These are phyloP conservation scores for Plasmodium knowlesi DNA, from an alignment of 169 alveolate species.

Conservation along the genomic window DNA sequence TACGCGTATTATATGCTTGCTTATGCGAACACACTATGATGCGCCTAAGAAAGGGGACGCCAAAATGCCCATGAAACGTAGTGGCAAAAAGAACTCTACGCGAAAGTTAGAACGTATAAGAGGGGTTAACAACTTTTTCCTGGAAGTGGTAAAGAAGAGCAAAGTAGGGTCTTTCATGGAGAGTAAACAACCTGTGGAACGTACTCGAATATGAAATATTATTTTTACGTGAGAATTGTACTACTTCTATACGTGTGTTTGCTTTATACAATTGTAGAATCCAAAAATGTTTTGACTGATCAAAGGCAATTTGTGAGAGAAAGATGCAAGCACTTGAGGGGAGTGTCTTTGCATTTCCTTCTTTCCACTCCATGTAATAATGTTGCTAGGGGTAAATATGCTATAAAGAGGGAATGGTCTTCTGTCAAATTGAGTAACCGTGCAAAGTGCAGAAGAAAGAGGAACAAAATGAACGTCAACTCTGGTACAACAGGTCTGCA, in stretches of 20 bases:
- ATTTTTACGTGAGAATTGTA: background rate
- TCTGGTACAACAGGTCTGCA: background rate
- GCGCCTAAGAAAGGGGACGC: background rate
- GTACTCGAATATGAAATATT: conserved; percentile 21
- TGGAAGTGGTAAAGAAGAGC: background rate
- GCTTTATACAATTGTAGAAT: background rate
- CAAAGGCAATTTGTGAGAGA: background rate
- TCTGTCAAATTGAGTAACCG: background rate
- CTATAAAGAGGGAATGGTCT: background rate
- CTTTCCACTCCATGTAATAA: background rate
- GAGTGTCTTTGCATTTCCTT: background rate
- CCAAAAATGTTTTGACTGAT: background rate
- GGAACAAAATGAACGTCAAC: background rate
- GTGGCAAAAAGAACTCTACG: background rate
- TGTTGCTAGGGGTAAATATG: background rate
- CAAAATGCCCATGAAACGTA: background rate
- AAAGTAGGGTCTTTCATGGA: background rate
- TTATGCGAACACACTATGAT: background rate
- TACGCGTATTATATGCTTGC: background rate
- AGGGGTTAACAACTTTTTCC: background rate
- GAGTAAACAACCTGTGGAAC: background rate
- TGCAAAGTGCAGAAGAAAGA: background rate
- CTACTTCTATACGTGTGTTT: conserved; percentile 1
- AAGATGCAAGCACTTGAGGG: background rate
- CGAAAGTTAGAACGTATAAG: background rate